Percentiles rank a stretch among this genome's conserved stretches.
phyloP scores from a whole-genome alignment of 2,329 filamentous ascomycete species.

The Fusarium sp. region DNA sequence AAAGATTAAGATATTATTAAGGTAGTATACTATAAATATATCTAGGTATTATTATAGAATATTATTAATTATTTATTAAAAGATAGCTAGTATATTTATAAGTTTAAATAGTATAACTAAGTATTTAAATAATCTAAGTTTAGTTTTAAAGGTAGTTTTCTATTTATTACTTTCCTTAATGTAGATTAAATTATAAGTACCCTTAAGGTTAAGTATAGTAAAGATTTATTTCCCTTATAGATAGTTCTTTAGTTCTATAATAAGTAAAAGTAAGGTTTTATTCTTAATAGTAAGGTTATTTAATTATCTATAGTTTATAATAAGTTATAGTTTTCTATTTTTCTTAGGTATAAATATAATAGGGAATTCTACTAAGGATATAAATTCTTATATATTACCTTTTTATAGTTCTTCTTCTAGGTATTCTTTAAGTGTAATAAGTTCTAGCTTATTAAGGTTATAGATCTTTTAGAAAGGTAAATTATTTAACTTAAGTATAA shows the following conservation, averaged over 20 bases:
- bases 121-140: slow-evolving; percentile 36
- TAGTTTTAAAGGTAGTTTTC: slow-evolving; percentile 44
- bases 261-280: slow-evolving; percentile 9
- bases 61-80: slow-evolving; percentile 37
- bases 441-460: slow-evolving; percentile 20
- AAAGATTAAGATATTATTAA: slow-evolving; percentile 39
- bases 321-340: slow-evolving; percentile 35
- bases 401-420: slow-evolving; percentile 19
- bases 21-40: slow-evolving; percentile 31
- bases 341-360: slow-evolving; percentile 41
- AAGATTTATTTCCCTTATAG: slow-evolving; percentile 27
- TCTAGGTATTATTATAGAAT: slow-evolving; percentile 27
- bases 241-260: slow-evolving; percentile 40
- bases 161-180: slow-evolving; percentile 31
- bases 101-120: background rate
- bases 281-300: slow-evolving; percentile 47
- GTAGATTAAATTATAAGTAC: slow-evolving; percentile 47
- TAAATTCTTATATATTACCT: slow-evolving; percentile 16
- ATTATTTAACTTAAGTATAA: slow-evolving; percentile 5
- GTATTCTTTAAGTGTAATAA: slow-evolving; percentile 8
- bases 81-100: background rate
- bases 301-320: slow-evolving; percentile 43
- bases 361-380: slow-evolving; percentile 1
- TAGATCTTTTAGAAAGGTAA: slow-evolving; percentile 16
- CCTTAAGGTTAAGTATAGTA: slow-evolving; percentile 31